Percentiles rank a stretch among this genome's conserved stretches.
These are phyloP conservation scores for Malbranchea cinnamomea DNA, from an alignment of 2,329 filamentous ascomycete genomes.

Conservation along the genomic window DNA sequence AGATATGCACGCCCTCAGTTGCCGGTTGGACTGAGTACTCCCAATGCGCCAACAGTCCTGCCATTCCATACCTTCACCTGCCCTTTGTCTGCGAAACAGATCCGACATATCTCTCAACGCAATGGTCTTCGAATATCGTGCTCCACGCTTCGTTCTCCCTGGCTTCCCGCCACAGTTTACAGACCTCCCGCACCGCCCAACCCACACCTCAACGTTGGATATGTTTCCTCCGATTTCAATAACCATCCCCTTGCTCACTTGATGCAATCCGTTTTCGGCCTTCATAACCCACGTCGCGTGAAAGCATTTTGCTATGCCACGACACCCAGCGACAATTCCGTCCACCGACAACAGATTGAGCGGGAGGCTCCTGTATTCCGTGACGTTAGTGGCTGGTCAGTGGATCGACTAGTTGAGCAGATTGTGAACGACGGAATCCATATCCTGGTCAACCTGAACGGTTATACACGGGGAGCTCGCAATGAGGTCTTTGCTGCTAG, in stretches of 20 bases:
- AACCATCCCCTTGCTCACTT: constrained; percentile 93
- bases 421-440: constrained; percentile 82
- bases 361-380: constrained; percentile 79
- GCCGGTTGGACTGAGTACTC: constrained; percentile 58
- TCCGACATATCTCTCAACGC: constrained; percentile 84
- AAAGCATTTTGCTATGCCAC: constrained; percentile 93
- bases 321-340: constrained; percentile 73
- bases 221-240: constrained; percentile 97
- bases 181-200: constrained; percentile 70
- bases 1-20: constrained; percentile 60
- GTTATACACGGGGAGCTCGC: constrained; percentile 88
- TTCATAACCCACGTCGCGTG: constrained; percentile 60
- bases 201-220: constrained; percentile 79
- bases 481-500: constrained; percentile 96
- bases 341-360: constrained; percentile 86
- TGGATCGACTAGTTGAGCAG: constrained; percentile 70
- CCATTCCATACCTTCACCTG: constrained; percentile 98
- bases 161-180: constrained; percentile 70
- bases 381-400: constrained; percentile 74
- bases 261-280: constrained; percentile 96
- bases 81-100: constrained; percentile 77
- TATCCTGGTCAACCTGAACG: constrained; percentile 93
- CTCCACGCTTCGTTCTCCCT: constrained; percentile 71
- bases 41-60: constrained; percentile 80
- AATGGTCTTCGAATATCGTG: constrained; percentile 89